These are phyloP conservation scores for Salicornia ramosissima DNA, from an alignment of 148 eudicot species.

Conservation along the genomic window DNA sequence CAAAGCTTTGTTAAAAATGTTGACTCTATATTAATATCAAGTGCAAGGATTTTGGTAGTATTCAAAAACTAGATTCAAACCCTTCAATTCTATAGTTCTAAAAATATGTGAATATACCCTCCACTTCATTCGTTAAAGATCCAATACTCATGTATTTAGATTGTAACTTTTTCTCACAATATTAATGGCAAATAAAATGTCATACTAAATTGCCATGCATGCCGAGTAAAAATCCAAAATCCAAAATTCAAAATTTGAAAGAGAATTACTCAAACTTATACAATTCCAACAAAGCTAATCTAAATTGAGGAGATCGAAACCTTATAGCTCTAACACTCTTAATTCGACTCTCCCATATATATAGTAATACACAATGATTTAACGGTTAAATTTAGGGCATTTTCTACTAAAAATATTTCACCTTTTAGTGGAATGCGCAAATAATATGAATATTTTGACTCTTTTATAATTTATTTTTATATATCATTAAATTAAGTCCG, in stretches of 20 bases:
- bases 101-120: background rate
- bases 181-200: no score
- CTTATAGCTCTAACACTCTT: background rate
- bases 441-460: background rate
- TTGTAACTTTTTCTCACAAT: no score
- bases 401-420: background rate
- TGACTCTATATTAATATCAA: slow-evolving; percentile 3
- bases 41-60: background rate
- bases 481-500: no score
- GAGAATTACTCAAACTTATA: background rate
- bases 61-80: background rate
- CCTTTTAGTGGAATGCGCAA: background rate
- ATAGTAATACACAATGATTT: no score
- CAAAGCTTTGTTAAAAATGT: background rate
- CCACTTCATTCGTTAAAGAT: background rate
- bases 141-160: background rate
- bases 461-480: no score
- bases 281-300: background rate
- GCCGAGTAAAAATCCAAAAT: no score
- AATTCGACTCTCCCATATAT: no score
- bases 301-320: background rate
- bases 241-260: no score
- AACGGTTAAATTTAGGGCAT: background rate
- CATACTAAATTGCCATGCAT: no score
- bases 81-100: background rate